Evolutionary conservation across 108 stramenopile species (phyloP).

Genomic region (Pseudonitzschia multistriata): DNA sequence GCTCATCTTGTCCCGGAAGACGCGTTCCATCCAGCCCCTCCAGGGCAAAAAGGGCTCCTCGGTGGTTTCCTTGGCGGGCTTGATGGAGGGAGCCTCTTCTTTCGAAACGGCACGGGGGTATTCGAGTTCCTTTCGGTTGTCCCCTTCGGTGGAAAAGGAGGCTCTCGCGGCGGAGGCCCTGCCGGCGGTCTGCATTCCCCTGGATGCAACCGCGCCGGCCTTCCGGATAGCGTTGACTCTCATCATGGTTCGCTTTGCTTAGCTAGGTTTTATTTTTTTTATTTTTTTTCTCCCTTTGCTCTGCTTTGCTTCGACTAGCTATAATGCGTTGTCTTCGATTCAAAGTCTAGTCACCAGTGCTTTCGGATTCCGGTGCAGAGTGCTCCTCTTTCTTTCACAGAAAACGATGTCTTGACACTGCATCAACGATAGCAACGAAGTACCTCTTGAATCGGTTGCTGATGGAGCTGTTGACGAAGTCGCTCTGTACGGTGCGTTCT

Average conservation of each 20-base stretch:
- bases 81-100: conserved; percentile 48
- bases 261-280: no score
- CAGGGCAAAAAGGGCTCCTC: conserved; percentile 84
- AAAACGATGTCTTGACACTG: no score
- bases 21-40: conserved; percentile 76
- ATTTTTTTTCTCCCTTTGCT: no score
- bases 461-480: no score
- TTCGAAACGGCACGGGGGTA: conserved; percentile 43
- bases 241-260: background rate
- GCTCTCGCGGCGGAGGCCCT: background rate
- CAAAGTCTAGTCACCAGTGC: no score
- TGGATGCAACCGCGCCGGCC: conserved; percentile 1
- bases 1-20: conserved; percentile 62
- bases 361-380: no score
- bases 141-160: background rate
- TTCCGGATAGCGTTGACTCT: background rate
- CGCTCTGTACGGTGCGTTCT: no score
- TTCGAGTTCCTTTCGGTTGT: conserved; percentile 14
- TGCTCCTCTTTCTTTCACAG: no score
- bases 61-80: conserved; percentile 43
- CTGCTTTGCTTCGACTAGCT: no score
- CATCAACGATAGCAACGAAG: no score
- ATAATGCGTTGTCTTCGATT: no score
- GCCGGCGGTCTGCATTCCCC: background rate
- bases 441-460: no score